Percentiles rank a stretch among this genome's conserved stretches.
These are phyloP conservation scores for Chiua sp. DNA, from an alignment of 1,284 basidiomycete species.

Conservation along the genomic window DNA sequence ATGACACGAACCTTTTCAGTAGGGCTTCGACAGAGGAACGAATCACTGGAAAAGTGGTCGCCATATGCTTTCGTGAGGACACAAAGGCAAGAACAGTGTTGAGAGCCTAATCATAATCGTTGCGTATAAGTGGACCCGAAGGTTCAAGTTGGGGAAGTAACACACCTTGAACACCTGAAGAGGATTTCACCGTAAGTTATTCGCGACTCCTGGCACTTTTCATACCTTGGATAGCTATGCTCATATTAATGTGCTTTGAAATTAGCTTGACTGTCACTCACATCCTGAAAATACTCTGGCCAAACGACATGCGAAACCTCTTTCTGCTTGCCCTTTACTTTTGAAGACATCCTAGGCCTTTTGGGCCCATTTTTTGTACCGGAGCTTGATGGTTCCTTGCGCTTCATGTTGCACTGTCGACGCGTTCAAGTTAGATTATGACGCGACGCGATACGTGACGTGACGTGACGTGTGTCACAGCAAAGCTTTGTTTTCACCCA, in stretches of 20 bases:
- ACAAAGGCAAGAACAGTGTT: conserved; percentile 92
- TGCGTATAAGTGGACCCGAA: not conserved
- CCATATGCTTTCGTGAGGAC: conserved; percentile 82
- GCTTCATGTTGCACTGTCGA: conserved; percentile 26
- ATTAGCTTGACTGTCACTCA: conserved; percentile 35
- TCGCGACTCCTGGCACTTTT: fast-evolving
- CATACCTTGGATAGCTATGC: conserved; percentile 34
- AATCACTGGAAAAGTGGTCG: conserved; percentile 80
- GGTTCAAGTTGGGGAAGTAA: conserved; percentile 11
- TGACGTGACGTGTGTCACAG: conserved; percentile 20
- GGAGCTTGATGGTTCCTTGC: conserved; percentile 10
- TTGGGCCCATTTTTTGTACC: conserved; percentile 25
- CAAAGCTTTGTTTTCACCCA: not conserved
- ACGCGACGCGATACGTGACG: conserved; percentile 22
- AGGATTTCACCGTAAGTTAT: not conserved
- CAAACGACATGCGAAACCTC: conserved; percentile 39
- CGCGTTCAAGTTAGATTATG: conserved; percentile 8
- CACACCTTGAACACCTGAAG: conserved; percentile 40
- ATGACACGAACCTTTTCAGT: conserved; percentile 63
- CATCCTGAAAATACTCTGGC: conserved; percentile 65
- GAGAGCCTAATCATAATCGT: conserved; percentile 60
- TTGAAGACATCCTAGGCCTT: conserved; percentile 28
- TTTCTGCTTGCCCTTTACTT: conserved; percentile 26
- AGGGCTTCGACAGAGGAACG: conserved; percentile 80
- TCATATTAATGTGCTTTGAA: not conserved